Percentiles rank a stretch among this genome's conserved stretches.
Evolutionary conservation across 768 basidiomycete genomes (phyloP).

Genomic region (Leccinum subgranulosum): DNA sequence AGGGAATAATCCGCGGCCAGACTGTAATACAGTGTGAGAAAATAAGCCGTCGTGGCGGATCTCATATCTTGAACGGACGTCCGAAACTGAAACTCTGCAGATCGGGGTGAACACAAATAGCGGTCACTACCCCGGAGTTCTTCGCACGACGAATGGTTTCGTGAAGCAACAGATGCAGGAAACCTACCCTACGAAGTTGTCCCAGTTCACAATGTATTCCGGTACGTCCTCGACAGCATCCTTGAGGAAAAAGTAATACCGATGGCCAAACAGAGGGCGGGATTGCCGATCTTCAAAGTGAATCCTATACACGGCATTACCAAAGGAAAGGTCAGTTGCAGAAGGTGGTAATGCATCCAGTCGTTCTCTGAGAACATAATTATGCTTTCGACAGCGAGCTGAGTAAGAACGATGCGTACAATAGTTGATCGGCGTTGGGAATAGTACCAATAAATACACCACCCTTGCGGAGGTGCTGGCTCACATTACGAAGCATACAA

Average conservation of each 20-base stretch:
- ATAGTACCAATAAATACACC: slow-evolving; percentile 98
- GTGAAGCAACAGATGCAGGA: not conserved
- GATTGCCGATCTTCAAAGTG: slow-evolving; percentile 72
- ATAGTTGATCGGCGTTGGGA: slow-evolving; percentile 79
- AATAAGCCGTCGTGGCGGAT: not conserved
- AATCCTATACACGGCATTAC: slow-evolving; percentile 88
- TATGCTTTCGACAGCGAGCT: slow-evolving; percentile 6
- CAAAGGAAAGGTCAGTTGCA: slow-evolving; percentile 71
- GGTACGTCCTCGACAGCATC: slow-evolving; percentile 98
- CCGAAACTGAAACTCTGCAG: not conserved
- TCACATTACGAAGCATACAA: slow-evolving; percentile 91
- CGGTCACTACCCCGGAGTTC: not conserved
- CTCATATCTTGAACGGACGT: not conserved
- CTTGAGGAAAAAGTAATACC: slow-evolving; percentile 89
- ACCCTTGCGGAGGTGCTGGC: slow-evolving; percentile 71
- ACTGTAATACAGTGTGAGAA: slow-evolving; percentile 40
- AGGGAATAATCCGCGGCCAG: slow-evolving; percentile 83
- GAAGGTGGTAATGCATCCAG: slow-evolving; percentile 69
- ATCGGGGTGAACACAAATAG: not conserved
- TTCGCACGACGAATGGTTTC: not conserved
- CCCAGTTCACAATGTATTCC: slow-evolving; percentile 97
- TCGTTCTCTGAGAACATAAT: slow-evolving; percentile 49
- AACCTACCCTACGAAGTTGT: slow-evolving; percentile 79
- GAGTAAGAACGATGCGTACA: slow-evolving; percentile 51
- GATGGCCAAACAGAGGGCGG: slow-evolving; percentile 76